phyloP scores from a whole-genome alignment of 2,329 filamentous ascomycete genomes.

The Aureobasidium sp. region DNA sequence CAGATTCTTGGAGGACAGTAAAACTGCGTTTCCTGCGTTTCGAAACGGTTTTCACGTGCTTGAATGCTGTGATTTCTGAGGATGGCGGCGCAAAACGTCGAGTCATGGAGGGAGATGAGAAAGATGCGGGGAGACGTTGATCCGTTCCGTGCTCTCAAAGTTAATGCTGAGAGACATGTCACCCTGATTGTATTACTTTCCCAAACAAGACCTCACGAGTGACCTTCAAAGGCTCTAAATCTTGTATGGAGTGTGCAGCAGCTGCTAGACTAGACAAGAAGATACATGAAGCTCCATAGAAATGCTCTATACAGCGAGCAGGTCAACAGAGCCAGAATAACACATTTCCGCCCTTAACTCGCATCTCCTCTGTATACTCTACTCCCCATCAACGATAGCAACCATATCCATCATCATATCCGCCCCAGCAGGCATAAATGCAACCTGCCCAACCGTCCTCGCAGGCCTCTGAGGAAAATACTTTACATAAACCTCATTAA shows the following conservation, averaged over 20 bases:
- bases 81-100: background rate
- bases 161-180: background rate
- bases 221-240: too few species aligned
- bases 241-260: too few species aligned
- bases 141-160: background rate
- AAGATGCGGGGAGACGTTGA: slow-evolving; percentile 5
- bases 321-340: too few species aligned
- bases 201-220: background rate
- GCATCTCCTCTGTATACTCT: background rate
- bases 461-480: slow-evolving; percentile 8
- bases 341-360: background rate
- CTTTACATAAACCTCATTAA: background rate
- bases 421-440: background rate
- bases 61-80: background rate
- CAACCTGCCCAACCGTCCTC: background rate
- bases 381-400: background rate
- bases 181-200: background rate
- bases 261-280: too few species aligned
- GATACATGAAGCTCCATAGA: too few species aligned
- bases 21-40: background rate
- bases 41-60: slow-evolving; percentile 11
- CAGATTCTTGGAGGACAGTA: background rate
- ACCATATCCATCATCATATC: slow-evolving; percentile 10
- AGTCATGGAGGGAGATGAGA: slow-evolving; percentile 11
- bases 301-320: too few species aligned